phyloP scores from a whole-genome alignment of 331 rosid genomes.

The Rhamnella rubrinervis region DNA sequence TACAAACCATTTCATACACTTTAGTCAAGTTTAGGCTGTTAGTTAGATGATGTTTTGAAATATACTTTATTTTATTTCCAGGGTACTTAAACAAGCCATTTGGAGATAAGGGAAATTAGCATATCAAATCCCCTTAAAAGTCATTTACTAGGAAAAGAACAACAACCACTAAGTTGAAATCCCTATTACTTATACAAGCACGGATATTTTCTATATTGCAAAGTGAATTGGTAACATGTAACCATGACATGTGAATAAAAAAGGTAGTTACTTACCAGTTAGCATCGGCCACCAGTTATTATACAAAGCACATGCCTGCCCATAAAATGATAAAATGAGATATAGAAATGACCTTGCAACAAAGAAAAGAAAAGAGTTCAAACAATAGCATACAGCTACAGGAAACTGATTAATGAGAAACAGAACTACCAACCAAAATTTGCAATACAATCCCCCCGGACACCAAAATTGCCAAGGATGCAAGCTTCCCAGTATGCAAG shows the following conservation, averaged over 20 bases:
- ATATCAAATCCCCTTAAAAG: too few relatives aligned
- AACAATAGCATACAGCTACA: background rate
- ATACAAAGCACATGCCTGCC: slow-evolving; percentile 92
- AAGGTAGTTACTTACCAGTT: slow-evolving; percentile 40
- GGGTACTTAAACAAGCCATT: too few relatives aligned
- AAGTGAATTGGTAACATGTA: background rate
- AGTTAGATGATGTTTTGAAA: too few relatives aligned
- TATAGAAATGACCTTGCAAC: slow-evolving; percentile 1
- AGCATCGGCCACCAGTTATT: slow-evolving; percentile 98
- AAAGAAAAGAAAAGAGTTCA: background rate
- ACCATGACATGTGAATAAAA: background rate
- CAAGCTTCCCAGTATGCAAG: slow-evolving; percentile 71
- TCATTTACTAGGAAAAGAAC: too few relatives aligned
- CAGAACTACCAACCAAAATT: slow-evolving; percentile 59
- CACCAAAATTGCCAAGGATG: slow-evolving; percentile 75
- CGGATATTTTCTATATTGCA: background rate
- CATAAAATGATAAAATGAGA: slow-evolving; percentile 30
- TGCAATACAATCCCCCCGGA: slow-evolving; percentile 84
- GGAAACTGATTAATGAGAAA: slow-evolving; percentile 12
- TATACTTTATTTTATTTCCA: too few relatives aligned
- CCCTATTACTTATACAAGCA: background rate
- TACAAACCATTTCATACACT: too few relatives aligned
- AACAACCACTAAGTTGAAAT: too few relatives aligned
- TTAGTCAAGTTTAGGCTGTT: too few relatives aligned
- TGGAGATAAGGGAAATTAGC: too few relatives aligned